Evolutionary conservation across 192 early-diverging fungal species (phyloP), one percentile per base, ranked within the genome.

Genomic region (Physocladia obscura): DNA sequence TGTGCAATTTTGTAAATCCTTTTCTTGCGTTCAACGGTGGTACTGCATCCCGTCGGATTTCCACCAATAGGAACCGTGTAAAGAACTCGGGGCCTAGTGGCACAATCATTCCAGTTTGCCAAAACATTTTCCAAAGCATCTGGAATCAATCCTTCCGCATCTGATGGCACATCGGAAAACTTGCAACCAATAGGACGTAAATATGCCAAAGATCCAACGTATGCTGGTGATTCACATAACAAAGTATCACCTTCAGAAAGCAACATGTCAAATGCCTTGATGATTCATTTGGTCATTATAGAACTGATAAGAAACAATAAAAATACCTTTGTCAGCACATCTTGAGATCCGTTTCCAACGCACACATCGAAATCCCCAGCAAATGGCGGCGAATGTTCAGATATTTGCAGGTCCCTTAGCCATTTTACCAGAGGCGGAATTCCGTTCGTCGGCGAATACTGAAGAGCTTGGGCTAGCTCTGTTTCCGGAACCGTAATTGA

Each of bases 1-100:
- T 81, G 81, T 5, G 88, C 89, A 37, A 96, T 81, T 27, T 80
- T 79, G 65, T 97, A 97, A 17, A 98, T 83, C 15, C 81, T 80
- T 36, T 79, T 86, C 58, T 91, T 93, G 38, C 96, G 87, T 50
- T 88, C 87, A 19, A 87, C 56, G 4, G 90, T 85, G 54, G 92
- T 90, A 60, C 86, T 91, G 19, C 82, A 84, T 30, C 96, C 96
- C 0, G 95, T 93, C 0, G 96, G 96, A 77, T 97, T 98, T 30
- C 91, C 88, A 32, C 91, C 95, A 6, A 85, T 87, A 21, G 95
- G 94, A 1, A 98, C 89, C 48, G 89, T 63, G 61, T 72, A 72
- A 5, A 72, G 54, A 3, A 77, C 78, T 36, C 62, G 70, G 5
- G 79, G 79, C 0, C 70, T 30, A 4, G 67, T 71, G 19, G 36